These are phyloP conservation scores for Ustilago xerochloae DNA, from an alignment of 1,284 basidiomycete genomes.

Conservation along the genomic window DNA sequence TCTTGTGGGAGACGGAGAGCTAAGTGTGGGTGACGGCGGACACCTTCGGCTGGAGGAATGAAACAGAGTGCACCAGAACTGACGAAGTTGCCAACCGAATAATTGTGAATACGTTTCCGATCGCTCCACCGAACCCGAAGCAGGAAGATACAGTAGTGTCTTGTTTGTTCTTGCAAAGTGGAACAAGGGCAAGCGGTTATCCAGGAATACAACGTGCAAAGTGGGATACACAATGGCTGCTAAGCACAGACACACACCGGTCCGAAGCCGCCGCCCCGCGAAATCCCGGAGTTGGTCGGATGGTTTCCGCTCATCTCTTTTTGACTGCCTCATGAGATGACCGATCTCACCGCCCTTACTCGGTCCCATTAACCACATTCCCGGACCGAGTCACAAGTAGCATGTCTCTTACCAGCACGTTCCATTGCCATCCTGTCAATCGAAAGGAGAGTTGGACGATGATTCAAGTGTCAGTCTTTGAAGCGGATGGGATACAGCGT, in stretches of 20 bases:
- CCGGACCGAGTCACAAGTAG: too few species aligned
- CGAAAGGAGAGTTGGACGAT: too few species aligned
- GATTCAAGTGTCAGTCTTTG: not conserved
- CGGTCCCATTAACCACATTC: too few species aligned
- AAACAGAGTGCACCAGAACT: too few species aligned
- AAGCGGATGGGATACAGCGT: not conserved
- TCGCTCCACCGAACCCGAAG: not conserved
- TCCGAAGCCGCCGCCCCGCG: constrained; percentile 21
- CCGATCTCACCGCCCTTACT: not conserved
- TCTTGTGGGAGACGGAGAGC: not conserved
- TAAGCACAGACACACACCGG: constrained; percentile 7
- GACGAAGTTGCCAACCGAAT: not conserved
- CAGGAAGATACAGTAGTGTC: not conserved
- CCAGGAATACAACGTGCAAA: not conserved
- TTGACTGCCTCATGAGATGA: not conserved
- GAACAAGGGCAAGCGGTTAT: not conserved
- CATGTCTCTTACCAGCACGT: too few species aligned
- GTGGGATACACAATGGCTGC: too few species aligned
- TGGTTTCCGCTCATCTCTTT: not conserved
- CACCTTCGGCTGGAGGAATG: not conserved
- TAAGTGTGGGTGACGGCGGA: not conserved
- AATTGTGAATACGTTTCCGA: not conserved
- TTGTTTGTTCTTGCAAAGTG: not conserved
- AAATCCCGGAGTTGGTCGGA: constrained; percentile 8
- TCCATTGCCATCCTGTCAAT: too few species aligned